Base-by-base conservation (phyloP, 1,284 basidiomycete genomes). In the Irpex sp. region DNA sequence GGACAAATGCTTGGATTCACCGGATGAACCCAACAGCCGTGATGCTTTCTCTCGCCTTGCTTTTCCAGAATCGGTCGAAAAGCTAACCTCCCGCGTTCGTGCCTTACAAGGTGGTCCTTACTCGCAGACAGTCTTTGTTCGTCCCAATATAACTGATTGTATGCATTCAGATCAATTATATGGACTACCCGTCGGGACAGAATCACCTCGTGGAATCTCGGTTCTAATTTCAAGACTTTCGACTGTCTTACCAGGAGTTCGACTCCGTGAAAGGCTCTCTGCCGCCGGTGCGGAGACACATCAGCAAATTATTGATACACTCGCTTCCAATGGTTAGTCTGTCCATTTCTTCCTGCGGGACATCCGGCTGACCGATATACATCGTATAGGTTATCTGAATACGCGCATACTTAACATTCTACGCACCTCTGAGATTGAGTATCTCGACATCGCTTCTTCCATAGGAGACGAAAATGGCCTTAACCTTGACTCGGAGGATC, bases 401-500 rank as follows among this genome's bases (percentile, higher is more conserved):
- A 61, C 63, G 11, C 64, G 65, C 8, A 64, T 73, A 1, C 66
- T 75, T 3, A 60, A 70, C 33, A 39, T 70, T 8, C 63, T 73
- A 11, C 66, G 70, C 39, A 66, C 65, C 39, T 71, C 71, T 35
- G 69, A 72, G 46, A 66, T 73, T 15, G 66, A 68, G 33, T 63
- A 54, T 36, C 62, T 73, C 11, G 70, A 73, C 47, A 58, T 88
- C 35, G 76, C 78, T 0, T 73, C 78, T 15, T 83, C 83, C 4
- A 72, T 85, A 62, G 69, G 70, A 11, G 77, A 83, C 57, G 78
- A 78, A 62, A 79, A 79, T 50, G 83, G 82, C 4, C 72, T 86
- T 19, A 83, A 84, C 66, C 67, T 84, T 11, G 77, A 72, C 47
- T 73, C 74, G 19, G 69, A 71, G 13, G 78, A 80, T 31, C 68